Evolutionary conservation across 805 yeast species (phyloP).

Genomic region (Ogataea siamensis): DNA sequence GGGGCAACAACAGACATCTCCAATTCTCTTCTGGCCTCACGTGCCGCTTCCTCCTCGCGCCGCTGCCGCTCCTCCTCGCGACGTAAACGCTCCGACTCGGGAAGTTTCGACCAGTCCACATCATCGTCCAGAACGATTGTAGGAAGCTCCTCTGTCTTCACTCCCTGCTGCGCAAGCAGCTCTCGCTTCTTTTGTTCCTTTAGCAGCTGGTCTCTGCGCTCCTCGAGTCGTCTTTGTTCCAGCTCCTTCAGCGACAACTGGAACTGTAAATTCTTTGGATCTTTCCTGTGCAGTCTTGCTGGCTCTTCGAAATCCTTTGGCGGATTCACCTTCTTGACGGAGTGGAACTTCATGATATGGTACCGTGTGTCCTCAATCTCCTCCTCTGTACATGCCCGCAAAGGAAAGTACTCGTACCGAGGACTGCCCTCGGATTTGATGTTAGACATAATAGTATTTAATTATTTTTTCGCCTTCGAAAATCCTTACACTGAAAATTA

Average conservation of each 20-base stretch:
- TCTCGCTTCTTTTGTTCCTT: slow-evolving; percentile 41
- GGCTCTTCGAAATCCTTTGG: slow-evolving; percentile 72
- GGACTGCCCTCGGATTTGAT: slow-evolving; percentile 15
- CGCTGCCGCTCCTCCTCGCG: slow-evolving; percentile 28
- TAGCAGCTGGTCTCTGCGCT: slow-evolving; percentile 40
- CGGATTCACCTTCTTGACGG: slow-evolving; percentile 71
- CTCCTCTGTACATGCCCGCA: slow-evolving; percentile 69
- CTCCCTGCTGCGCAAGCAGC: slow-evolving; percentile 21
- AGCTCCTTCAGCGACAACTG: slow-evolving; percentile 77
- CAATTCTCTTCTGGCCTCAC: slow-evolving; percentile 38
- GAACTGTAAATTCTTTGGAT: slow-evolving; percentile 86
- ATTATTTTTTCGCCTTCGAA: slow-evolving; percentile 11
- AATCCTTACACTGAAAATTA: slow-evolving; percentile 13
- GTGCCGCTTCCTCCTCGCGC: slow-evolving; percentile 31
- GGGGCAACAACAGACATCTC: slow-evolving; percentile 80
- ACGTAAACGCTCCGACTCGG: slow-evolving; percentile 42
- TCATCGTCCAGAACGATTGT: slow-evolving; percentile 31
- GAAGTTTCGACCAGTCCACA: slow-evolving; percentile 29
- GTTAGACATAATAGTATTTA: slow-evolving; percentile 6
- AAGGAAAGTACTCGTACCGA: slow-evolving; percentile 46
- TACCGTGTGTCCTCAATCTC: slow-evolving; percentile 72
- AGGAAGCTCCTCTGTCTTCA: slow-evolving; percentile 19
- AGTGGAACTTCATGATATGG: slow-evolving; percentile 80
- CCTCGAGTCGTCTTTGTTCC: slow-evolving; percentile 57
- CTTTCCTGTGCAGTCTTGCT: slow-evolving; percentile 85